Percentiles rank a stretch among this genome's conserved stretches.
phyloP scores from a whole-genome alignment of 495 filamentous ascomycete genomes.

The Hypomontagnella monticulosa region DNA sequence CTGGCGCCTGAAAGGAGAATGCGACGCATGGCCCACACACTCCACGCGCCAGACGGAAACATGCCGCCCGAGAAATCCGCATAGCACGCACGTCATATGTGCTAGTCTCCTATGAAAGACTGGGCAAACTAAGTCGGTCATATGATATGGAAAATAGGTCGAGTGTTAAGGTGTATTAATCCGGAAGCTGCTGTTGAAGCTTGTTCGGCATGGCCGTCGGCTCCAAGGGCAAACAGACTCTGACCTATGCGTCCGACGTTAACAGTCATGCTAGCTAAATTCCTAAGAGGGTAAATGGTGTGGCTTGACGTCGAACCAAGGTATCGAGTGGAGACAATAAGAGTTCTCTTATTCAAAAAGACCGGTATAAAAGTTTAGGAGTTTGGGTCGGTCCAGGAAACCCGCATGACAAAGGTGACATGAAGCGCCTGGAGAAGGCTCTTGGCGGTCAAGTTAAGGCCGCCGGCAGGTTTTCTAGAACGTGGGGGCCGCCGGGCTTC shows the following conservation, averaged over 20 bases:
- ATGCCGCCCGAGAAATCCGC: conserved; percentile 14
- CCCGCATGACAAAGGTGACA: conserved; percentile 6
- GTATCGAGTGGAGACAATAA: conserved; percentile 1
- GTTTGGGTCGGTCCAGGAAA: conserved; percentile 2
- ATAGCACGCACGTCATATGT: not conserved
- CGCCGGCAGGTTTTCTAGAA: conserved; percentile 11
- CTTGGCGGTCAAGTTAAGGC: conserved; percentile 10
- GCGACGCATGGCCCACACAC: conserved; percentile 22
- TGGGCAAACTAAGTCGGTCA: not conserved
- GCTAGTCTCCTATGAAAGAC: not conserved
- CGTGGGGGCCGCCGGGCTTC: conserved; percentile 7
- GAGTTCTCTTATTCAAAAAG: not conserved
- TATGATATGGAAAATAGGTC: not conserved
- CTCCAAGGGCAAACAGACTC: not conserved
- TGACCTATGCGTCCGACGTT: not conserved
- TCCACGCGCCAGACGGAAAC: conserved; percentile 11
- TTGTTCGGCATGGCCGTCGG: not conserved
- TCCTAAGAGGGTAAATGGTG: not conserved
- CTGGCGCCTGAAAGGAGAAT: conserved; percentile 29
- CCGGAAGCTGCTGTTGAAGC: not conserved
- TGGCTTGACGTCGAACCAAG: not conserved
- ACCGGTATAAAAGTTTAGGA: not conserved
- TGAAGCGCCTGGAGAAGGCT: conserved; percentile 2
- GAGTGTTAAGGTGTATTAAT: not conserved
- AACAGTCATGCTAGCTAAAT: not conserved